Evolutionary conservation across 108 stramenopile genomes (phyloP), one percentile per base, ranked within the genome.

Genomic region (Hondaea fermentalgiana): DNA sequence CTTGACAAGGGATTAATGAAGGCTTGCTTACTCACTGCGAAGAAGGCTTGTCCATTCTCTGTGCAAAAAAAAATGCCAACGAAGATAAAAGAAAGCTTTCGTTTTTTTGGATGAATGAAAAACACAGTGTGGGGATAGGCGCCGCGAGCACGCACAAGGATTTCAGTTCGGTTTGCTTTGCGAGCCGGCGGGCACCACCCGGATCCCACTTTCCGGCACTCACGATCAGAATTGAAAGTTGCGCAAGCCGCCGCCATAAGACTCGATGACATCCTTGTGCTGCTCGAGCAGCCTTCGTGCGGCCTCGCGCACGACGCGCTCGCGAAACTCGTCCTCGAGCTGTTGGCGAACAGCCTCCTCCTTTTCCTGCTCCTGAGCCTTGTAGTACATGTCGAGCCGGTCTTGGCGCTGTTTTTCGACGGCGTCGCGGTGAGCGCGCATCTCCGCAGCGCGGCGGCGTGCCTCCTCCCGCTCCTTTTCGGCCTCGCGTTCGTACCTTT

Each of bases 241-340:
- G 76, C 76, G 76, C 76, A 83, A 16, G 23, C 76, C 76, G 76
- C 76, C 76, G 6, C 76, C 76, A 3, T 83, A 83, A 25, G 45
- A 25, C 51, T 83, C 76, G 51, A 83, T 83, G 51, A 53, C 51
- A 23, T 47, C 45, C 49, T 53, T 12, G 51, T 83, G 76, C 51
- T 83, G 76, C 51, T 83, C 76, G 49, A 83, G 51, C 19, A 83
- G 76, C 23, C 76, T 47, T 12, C 76, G 76, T 12, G 76, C 76
- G 6, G 76, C 76, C 76, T 83, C 76, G 49, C 51, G 76, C 45
- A 83, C 76, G 25, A 83, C 76, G 4, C 76, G 76, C 76, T 83
- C 76, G n/a, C 76, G 45, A 23, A 83, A 83, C 4, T 83, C 76
- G 45, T 47, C 76, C 51, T 83, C 76, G 45, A 53, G 76, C 51